Evolutionary conservation across 2,329 filamentous ascomycete species (phyloP).

Genomic region (Exophiala viscosa): DNA sequence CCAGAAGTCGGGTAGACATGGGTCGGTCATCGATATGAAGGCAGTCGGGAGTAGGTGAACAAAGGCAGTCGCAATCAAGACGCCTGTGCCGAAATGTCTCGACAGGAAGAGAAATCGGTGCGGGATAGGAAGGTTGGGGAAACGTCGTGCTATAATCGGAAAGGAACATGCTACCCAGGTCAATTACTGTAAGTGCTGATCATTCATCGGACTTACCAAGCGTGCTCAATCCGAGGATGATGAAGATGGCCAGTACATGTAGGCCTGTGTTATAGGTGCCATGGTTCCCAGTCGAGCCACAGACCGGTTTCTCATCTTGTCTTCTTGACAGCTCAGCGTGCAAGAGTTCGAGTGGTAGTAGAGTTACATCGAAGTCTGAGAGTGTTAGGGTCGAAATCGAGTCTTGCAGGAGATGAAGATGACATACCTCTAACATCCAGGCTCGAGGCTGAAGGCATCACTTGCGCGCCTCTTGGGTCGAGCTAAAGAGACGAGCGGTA

Average conservation of each 20-base stretch:
- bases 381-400: not conserved
- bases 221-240: slow-evolving; percentile 62
- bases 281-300: slow-evolving; percentile 41
- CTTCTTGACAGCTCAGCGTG: slow-evolving; percentile 49
- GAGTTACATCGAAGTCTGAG: slow-evolving; percentile 14
- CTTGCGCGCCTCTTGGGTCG: no score
- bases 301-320: slow-evolving; percentile 48
- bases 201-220: slow-evolving; percentile 42
- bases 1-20: slow-evolving; percentile 53
- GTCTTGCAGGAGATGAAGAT: no score
- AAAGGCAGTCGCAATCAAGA: slow-evolving; percentile 56
- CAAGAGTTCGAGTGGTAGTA: slow-evolving; percentile 35
- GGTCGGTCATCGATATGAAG: slow-evolving; percentile 63
- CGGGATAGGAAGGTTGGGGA: slow-evolving; percentile 58
- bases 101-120: slow-evolving; percentile 57
- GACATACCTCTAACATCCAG: no score
- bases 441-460: no score
- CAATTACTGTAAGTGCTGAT: no score
- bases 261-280: slow-evolving; percentile 59
- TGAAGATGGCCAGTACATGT: slow-evolving; percentile 64
- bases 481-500: no score
- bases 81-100: slow-evolving; percentile 57
- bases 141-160: slow-evolving; percentile 57
- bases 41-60: slow-evolving; percentile 63
- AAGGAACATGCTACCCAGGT: slow-evolving; percentile 54